Evolutionary conservation across 129 eudicot genomes (phyloP).

Genomic region (Silybum marianum): DNA sequence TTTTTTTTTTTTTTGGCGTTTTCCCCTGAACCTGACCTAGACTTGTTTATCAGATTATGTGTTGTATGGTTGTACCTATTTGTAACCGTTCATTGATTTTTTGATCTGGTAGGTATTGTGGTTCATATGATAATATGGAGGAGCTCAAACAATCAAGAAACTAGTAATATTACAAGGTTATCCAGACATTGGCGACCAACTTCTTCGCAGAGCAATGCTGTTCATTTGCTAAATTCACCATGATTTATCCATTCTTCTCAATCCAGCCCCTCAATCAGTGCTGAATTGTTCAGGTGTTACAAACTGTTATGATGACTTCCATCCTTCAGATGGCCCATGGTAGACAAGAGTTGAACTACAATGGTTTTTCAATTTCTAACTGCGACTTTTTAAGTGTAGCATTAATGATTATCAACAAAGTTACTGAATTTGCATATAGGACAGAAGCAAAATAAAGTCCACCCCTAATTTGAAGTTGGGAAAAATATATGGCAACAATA

Average conservation of each 20-base stretch:
- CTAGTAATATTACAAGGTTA: conserved; percentile 15
- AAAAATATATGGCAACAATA: conserved; percentile 6
- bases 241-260: conserved; percentile 8
- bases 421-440: conserved; percentile 23
- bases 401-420: conserved; percentile 8
- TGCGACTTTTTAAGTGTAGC: conserved; percentile 27
- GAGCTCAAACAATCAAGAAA: neutral
- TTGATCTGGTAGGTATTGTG: conserved; percentile 28
- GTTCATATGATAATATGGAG: conserved; percentile 32
- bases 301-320: conserved; percentile 19
- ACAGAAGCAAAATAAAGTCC: conserved; percentile 28
- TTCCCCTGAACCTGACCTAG: too few species aligned
- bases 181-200: conserved; percentile 23
- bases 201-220: conserved; percentile 10
- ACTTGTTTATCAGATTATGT: neutral
- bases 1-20: too few species aligned
- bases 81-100: neutral
- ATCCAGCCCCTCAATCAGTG: conserved; percentile 12
- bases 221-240: conserved; percentile 19
- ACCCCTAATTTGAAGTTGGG: conserved; percentile 16
- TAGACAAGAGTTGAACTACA: conserved; percentile 21
- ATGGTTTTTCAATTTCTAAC: conserved; percentile 21
- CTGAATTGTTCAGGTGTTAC: conserved; percentile 26
- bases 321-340: conserved; percentile 16
- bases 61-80: neutral